A percentile compares a stretch with the other conserved stretches of the same genome.
Evolutionary conservation across 225 moss, liverwort and hornwort genomes (phyloP).

Genomic region (Sphagnum tenellum): DNA sequence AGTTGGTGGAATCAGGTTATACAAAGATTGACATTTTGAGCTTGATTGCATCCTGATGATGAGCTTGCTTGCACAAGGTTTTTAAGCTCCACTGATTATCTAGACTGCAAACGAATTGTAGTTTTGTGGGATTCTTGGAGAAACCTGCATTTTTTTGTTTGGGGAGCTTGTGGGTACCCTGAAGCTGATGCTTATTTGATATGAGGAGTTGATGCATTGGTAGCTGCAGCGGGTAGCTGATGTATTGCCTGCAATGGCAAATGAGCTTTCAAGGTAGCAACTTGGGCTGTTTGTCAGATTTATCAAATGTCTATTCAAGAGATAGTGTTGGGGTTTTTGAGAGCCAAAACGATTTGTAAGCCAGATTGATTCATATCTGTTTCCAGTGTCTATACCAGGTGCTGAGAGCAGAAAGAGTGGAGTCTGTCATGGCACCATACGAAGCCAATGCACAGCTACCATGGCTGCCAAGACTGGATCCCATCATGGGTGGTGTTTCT

Average conservation of each 20-base stretch:
- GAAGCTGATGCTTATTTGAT: neutral
- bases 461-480: slow-evolving; percentile 21
- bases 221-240: slow-evolving; percentile 34
- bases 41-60: neutral
- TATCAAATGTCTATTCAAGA: too few relatives aligned
- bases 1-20: too few relatives aligned
- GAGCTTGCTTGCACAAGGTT: neutral
- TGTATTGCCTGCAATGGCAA: slow-evolving; percentile 38
- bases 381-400: slow-evolving; percentile 12
- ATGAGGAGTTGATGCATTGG: slow-evolving; percentile 29
- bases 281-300: neutral
- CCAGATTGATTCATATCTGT: too few relatives aligned
- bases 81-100: neutral
- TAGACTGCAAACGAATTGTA: too few relatives aligned
- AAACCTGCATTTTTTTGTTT: too few relatives aligned
- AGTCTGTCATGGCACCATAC: slow-evolving; percentile 47
- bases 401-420: slow-evolving; percentile 24
- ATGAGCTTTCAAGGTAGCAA: slow-evolving; percentile 39
- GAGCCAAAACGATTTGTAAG: too few relatives aligned
- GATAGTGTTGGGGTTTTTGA: too few relatives aligned
- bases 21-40: too few relatives aligned
- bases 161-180: too few relatives aligned
- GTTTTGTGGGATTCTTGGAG: neutral
- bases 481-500: slow-evolving; percentile 25
- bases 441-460: slow-evolving; percentile 57